Conservation (phyloP, 768 basidiomycete genomes). For the Coprinellus micaceus region DNA sequence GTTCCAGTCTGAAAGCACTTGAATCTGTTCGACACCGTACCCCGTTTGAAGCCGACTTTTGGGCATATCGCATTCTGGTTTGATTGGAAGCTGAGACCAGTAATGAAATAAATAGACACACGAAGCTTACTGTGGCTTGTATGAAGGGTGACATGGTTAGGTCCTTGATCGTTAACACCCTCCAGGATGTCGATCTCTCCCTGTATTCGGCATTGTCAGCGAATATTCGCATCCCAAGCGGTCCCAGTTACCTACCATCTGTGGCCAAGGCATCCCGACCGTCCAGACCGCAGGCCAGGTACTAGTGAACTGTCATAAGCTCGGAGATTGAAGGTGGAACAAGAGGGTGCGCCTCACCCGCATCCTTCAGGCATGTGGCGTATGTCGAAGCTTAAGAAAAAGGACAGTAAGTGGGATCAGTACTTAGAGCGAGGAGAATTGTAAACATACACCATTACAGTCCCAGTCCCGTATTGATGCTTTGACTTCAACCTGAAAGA, state of each 20-base stretch:
- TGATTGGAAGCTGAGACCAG: no score
- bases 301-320: slow-evolving; percentile 17
- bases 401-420: no score
- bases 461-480: slow-evolving; percentile 45
- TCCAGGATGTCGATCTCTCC: slow-evolving; percentile 55
- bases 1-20: neutral
- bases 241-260: slow-evolving; percentile 20
- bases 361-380: slow-evolving; percentile 58
- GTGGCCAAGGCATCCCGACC: slow-evolving; percentile 33
- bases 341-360: slow-evolving; percentile 37
- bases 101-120: neutral
- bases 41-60: slow-evolving; percentile 41
- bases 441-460: slow-evolving; percentile 47
- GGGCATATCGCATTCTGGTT: slow-evolving; percentile 54
- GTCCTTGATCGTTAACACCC: slow-evolving; percentile 53
- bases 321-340: no score
- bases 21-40: slow-evolving; percentile 25
- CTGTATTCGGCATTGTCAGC: slow-evolving; percentile 21
- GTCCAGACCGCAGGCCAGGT: slow-evolving; percentile 48
- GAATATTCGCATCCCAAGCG: slow-evolving; percentile 10
- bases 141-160: slow-evolving; percentile 55
- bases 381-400: slow-evolving; percentile 33
- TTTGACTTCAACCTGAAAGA: slow-evolving; percentile 50
- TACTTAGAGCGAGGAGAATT: no score
- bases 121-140: slow-evolving; percentile 38